phyloP scores from a whole-genome alignment of 768 basidiomycete species.

The Auricularia sp. region DNA sequence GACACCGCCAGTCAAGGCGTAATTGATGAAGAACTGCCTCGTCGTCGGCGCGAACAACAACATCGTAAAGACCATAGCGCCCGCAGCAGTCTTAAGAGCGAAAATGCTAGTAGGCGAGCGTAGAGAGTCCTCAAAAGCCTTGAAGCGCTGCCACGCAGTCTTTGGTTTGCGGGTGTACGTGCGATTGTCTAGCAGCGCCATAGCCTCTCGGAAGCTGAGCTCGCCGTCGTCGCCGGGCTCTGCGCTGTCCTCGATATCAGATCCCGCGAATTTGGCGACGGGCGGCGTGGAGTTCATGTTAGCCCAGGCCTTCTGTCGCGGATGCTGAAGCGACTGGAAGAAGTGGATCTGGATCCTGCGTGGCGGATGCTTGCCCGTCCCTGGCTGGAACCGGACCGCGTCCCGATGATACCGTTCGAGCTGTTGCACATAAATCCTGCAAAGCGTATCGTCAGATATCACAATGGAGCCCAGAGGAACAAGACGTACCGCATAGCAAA shows the following conservation, averaged over 20 bases:
- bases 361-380: conserved; percentile 10
- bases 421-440: conserved; percentile 16
- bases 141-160: conserved; percentile 10
- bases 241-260: background rate
- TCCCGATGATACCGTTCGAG: conserved; percentile 8
- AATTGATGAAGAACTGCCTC: conserved; percentile 18
- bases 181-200: conserved; percentile 17
- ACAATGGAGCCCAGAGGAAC: conserved; percentile 1
- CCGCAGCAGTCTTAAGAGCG: conserved; percentile 17
- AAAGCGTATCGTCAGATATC: background rate
- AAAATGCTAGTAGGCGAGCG: conserved; percentile 14
- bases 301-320: conserved; percentile 2
- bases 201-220: conserved; percentile 17
- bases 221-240: conserved; percentile 4
- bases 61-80: conserved; percentile 18
- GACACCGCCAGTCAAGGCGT: conserved; percentile 18
- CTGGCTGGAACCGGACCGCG: background rate
- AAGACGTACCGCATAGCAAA: conserved; percentile 16
- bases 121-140: conserved; percentile 10
- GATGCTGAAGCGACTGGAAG: conserved; percentile 15
- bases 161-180: conserved; percentile 8
- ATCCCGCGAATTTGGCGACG: background rate
- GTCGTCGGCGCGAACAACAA: conserved; percentile 18
- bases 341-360: conserved; percentile 19
- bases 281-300: background rate